Conservation (phyloP, 2,329 filamentous ascomycete genomes). For the Ophiobolus disseminans region DNA sequence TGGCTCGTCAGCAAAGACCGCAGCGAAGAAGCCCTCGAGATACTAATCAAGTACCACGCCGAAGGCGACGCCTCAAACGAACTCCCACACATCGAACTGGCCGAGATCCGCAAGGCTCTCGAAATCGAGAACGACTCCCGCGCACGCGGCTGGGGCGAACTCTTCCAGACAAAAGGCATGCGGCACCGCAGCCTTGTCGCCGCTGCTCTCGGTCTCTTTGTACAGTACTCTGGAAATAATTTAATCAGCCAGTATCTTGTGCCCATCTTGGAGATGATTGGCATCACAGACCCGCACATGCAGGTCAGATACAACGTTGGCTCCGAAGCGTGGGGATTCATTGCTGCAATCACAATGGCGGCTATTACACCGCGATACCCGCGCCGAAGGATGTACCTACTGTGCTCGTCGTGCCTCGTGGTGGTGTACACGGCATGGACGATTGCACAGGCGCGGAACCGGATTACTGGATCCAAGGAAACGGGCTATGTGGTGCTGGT, state of each 20-base stretch:
- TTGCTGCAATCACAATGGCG: constrained; percentile 63
- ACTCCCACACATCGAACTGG: constrained; percentile 70
- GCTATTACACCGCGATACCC: constrained; percentile 63
- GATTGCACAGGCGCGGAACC: constrained; percentile 59
- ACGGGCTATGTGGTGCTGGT: constrained; percentile 55
- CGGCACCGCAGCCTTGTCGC: constrained; percentile 68
- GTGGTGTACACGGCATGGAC: constrained; percentile 49
- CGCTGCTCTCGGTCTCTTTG: constrained; percentile 69
- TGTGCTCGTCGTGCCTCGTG: constrained; percentile 46
- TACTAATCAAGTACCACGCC: constrained; percentile 70
- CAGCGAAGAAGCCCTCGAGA: constrained; percentile 66
- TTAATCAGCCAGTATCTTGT: constrained; percentile 71
- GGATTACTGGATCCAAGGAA: constrained; percentile 44
- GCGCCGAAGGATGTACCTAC: constrained; percentile 63
- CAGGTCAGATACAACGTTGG: constrained; percentile 58
- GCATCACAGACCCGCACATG: constrained; percentile 58
- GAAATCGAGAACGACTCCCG: constrained; percentile 62
- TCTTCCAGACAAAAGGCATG: constrained; percentile 69
- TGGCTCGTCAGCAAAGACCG: constrained; percentile 71
- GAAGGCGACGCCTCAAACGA: constrained; percentile 62
- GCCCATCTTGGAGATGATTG: constrained; percentile 66
- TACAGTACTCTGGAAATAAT: constrained; percentile 71
- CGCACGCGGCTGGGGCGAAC: constrained; percentile 64
- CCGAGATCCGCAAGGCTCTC: constrained; percentile 70
- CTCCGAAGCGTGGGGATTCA: constrained; percentile 66